Percentiles rank a stretch among this genome's conserved stretches.
These are phyloP conservation scores for Chalciporus piperatus DNA, from an alignment of 768 basidiomycete species.

Conservation along the genomic window DNA sequence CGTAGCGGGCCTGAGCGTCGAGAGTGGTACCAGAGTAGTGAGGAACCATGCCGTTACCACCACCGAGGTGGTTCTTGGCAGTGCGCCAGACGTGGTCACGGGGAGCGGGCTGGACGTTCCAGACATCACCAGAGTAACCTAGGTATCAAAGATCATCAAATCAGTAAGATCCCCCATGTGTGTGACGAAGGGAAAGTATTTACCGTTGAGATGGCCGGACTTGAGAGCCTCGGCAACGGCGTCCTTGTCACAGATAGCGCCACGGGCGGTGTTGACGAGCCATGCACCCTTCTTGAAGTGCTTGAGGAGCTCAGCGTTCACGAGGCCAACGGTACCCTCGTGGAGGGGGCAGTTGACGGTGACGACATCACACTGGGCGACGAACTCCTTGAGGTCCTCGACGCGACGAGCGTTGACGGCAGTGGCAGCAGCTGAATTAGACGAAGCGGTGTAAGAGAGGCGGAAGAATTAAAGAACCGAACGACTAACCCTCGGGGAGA, in stretches of 20 bases:
- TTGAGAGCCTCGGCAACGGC: constrained; percentile 74
- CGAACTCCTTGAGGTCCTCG: constrained; percentile 68
- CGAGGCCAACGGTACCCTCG: constrained; percentile 76
- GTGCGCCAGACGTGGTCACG: constrained; percentile 84
- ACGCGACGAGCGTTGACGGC: constrained; percentile 71
- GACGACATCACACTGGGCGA: constrained; percentile 66
- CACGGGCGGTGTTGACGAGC: constrained; percentile 92
- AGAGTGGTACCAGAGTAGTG: constrained; percentile 88
- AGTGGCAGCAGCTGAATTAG: constrained; percentile 52
- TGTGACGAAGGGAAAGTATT: not conserved
- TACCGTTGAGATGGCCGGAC: constrained; percentile 70
- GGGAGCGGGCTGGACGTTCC: constrained; percentile 87
- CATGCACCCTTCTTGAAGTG: constrained; percentile 92
- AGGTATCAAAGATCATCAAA: not conserved
- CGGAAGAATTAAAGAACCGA: not conserved
- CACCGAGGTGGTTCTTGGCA: constrained; percentile 75
- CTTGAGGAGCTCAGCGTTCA: constrained; percentile 78
- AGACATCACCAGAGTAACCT: constrained; percentile 59
- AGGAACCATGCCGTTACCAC: constrained; percentile 88
- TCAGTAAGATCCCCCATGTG: not conserved
- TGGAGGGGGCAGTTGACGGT: constrained; percentile 90
- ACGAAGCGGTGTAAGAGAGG: not conserved
- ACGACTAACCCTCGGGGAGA: constrained; percentile 53
- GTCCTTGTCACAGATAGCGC: constrained; percentile 85
- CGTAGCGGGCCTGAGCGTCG: constrained; percentile 87